A percentile compares a stretch with the other conserved stretches of the same genome.
Evolutionary conservation across 139 green algal species (phyloP).

Genomic region (Mychonastes homosphaera): DNA sequence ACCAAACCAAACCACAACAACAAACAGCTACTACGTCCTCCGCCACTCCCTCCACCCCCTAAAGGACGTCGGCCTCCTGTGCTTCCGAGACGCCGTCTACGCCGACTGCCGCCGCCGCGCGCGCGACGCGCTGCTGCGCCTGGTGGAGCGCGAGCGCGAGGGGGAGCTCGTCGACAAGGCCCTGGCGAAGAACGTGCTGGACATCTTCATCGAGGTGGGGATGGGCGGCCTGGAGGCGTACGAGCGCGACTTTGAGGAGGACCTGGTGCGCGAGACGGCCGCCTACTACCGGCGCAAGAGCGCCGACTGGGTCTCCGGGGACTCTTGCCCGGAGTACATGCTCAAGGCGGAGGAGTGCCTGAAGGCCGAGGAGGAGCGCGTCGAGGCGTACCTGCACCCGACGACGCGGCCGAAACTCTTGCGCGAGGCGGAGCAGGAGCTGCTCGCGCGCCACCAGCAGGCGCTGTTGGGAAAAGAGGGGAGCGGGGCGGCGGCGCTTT

Average conservation of each 20-base stretch:
- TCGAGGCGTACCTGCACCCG: conserved; percentile 85
- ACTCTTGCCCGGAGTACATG: conserved; percentile 95
- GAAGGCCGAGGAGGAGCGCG: conserved; percentile 80
- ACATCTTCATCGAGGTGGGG: conserved; percentile 94
- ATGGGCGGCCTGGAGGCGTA: conserved; percentile 91
- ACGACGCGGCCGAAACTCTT: conserved; percentile 80
- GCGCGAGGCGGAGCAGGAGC: conserved; percentile 73
- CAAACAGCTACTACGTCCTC: conserved; percentile 87
- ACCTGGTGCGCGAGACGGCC: conserved; percentile 65
- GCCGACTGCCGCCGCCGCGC: conserved; percentile 50
- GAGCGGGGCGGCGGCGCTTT: conserved; percentile 70
- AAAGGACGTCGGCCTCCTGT: conserved; percentile 86
- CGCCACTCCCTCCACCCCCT: conserved; percentile 75
- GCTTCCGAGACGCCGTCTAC: conserved; percentile 91
- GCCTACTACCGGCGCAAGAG: conserved; percentile 79
- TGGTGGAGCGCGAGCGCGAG: conserved; percentile 83
- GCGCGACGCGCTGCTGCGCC: conserved; percentile 62
- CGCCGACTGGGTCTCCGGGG: conserved; percentile 66
- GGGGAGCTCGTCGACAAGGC: conserved; percentile 82
- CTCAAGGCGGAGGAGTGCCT: conserved; percentile 85
- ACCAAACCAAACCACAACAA: not conserved
- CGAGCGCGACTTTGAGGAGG: conserved; percentile 89
- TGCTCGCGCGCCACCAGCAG: conserved; percentile 76
- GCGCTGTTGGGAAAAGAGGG: conserved; percentile 93
- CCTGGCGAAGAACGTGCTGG: conserved; percentile 90